Conservation (phyloP, 257 asterid genomes). For the Thymus quinquecostatus region DNA sequence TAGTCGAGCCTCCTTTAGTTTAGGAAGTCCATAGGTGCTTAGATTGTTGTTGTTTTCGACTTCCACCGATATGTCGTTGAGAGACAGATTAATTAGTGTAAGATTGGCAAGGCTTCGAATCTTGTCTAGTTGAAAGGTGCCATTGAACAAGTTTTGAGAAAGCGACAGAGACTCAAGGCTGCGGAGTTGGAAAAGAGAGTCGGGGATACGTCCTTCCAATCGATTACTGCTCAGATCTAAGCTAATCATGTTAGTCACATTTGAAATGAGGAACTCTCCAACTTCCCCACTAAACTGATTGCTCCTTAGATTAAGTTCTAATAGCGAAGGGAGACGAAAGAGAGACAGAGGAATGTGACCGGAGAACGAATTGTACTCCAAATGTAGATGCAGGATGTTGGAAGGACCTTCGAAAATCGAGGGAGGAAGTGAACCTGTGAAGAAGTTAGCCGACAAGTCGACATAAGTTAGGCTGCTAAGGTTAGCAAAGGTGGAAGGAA, state of each 20-base stretch:
- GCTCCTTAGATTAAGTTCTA: slow-evolving; percentile 37
- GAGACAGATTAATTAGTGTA: not conserved
- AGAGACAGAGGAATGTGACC: slow-evolving; percentile 48
- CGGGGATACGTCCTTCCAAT: slow-evolving; percentile 42
- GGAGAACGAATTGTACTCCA: slow-evolving; percentile 39
- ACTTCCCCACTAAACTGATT: slow-evolving; percentile 50
- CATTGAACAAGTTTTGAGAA: slow-evolving; percentile 43
- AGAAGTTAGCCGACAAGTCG: slow-evolving; percentile 39
- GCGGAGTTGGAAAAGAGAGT: not conserved
- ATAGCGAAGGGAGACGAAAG: slow-evolving; percentile 46
- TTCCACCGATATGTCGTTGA: not conserved
- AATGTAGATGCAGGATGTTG: slow-evolving; percentile 33
- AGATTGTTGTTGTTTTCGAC: not conserved
- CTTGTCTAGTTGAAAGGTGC: slow-evolving; percentile 20
- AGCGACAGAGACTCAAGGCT: slow-evolving; percentile 39
- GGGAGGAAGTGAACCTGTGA: slow-evolving; percentile 42
- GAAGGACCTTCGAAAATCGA: slow-evolving; percentile 41
- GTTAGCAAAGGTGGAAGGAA: slow-evolving; percentile 42
- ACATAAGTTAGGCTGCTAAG: slow-evolving; percentile 32
- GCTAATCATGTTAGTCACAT: slow-evolving; percentile 8
- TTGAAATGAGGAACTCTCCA: slow-evolving; percentile 16
- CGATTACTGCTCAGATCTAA: slow-evolving; percentile 48
- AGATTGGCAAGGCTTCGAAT: not conserved
- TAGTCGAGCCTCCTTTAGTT: not conserved
- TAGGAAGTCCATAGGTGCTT: not conserved